Conservation (phyloP, 768 basidiomycete species). For the Favolaschia claudopus region DNA sequence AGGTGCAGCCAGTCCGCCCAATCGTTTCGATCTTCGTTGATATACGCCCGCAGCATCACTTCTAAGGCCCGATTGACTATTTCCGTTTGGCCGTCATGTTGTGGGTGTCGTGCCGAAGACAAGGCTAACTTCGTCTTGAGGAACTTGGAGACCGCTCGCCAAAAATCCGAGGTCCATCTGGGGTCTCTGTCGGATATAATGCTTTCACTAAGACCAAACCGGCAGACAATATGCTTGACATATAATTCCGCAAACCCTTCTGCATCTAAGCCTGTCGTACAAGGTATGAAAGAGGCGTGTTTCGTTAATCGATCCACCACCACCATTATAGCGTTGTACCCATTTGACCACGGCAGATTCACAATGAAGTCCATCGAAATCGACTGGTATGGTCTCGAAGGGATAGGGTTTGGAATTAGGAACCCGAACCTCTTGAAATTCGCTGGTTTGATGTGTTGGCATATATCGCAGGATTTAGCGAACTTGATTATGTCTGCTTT, state of each 20-base stretch:
- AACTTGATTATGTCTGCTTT: not conserved
- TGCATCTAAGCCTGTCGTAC: not conserved
- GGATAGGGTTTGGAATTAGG: slow-evolving; percentile 34
- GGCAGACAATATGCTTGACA: not conserved
- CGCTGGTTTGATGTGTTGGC: not conserved
- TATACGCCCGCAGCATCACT: slow-evolving; percentile 29
- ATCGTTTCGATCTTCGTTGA: slow-evolving; percentile 27
- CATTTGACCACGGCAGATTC: slow-evolving; percentile 30
- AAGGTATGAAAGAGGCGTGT: slow-evolving; percentile 16
- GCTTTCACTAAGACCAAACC: not conserved
- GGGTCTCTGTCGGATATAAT: slow-evolving; percentile 15
- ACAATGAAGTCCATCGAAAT: slow-evolving; percentile 37
- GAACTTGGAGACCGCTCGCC: not conserved
- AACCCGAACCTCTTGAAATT: slow-evolving; percentile 3
- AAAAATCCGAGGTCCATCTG: slow-evolving; percentile 8
- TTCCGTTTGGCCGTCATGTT: slow-evolving; percentile 42
- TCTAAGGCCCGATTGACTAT: slow-evolving; percentile 37
- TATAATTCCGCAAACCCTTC: not conserved
- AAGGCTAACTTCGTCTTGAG: not conserved
- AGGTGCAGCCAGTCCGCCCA: slow-evolving; percentile 33
- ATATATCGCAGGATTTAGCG: not conserved
- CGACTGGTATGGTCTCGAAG: slow-evolving; percentile 25
- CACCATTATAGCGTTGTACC: slow-evolving; percentile 6
- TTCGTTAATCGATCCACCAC: not conserved
- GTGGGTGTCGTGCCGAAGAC: slow-evolving; percentile 31